These are phyloP conservation scores for Kwoniella heveanensis DNA, from an alignment of 768 basidiomycete species.

Conservation along the genomic window DNA sequence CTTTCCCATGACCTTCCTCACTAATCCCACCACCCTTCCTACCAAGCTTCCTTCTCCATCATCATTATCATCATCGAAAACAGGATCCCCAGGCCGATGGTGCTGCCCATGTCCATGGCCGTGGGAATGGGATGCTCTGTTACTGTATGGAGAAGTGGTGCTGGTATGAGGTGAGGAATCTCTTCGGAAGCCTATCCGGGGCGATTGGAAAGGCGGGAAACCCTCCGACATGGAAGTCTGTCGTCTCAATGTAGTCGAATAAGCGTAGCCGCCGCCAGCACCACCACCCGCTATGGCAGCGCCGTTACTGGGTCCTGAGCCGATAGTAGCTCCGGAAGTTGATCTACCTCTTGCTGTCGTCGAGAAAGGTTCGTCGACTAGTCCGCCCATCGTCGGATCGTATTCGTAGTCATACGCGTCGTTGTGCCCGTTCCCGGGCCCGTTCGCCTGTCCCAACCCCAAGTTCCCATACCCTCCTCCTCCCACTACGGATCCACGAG, in stretches of 20 bases:
- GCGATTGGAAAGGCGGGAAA: conserved; percentile 18
- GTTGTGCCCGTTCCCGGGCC: background rate
- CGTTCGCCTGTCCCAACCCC: background rate
- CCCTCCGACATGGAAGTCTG: conserved; percentile 29
- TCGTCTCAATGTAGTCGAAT: conserved; percentile 46
- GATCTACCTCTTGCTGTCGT: background rate
- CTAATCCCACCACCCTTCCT: conserved; percentile 24
- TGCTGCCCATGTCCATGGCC: background rate
- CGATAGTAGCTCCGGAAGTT: background rate
- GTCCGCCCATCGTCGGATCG: conserved; percentile 11
- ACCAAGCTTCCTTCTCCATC: conserved; percentile 12
- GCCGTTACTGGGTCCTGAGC: no score
- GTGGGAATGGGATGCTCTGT: conserved; percentile 15
- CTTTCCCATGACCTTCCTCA: conserved; percentile 28
- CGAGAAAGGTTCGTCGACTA: conserved; percentile 20
- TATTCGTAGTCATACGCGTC: conserved; percentile 5
- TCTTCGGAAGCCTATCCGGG: conserved; percentile 4
- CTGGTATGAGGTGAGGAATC: background rate
- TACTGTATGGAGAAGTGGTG: conserved; percentile 10
- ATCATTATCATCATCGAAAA: conserved; percentile 14
- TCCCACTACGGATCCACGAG: background rate
- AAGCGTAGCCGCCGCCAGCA: conserved; percentile 38
- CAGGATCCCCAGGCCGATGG: background rate
- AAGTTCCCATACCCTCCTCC: conserved; percentile 14
- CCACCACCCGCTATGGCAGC: background rate